Conservation (phyloP, 257 asterid species). For the Scutellaria baicalensis region DNA sequence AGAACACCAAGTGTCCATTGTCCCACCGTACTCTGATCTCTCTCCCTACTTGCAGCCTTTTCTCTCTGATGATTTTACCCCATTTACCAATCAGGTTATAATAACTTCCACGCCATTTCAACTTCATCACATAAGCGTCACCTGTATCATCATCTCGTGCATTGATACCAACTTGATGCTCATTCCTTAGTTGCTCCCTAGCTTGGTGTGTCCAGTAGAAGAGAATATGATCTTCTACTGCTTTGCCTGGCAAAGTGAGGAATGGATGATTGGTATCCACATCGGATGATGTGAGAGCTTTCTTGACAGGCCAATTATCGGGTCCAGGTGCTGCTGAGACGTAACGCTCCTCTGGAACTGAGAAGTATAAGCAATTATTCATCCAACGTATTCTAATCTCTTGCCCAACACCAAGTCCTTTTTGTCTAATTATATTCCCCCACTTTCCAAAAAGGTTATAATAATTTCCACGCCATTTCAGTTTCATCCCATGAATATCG, state of each 20-base stretch:
- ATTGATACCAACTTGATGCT: constrained; percentile 38
- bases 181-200: constrained; percentile 45
- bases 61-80: constrained; percentile 51
- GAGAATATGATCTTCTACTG: constrained; percentile 51
- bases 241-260: constrained; percentile 49
- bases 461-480: constrained; percentile 48
- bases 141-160: constrained; percentile 50
- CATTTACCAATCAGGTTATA: constrained; percentile 48
- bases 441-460: constrained; percentile 41
- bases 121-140: constrained; percentile 43
- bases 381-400: constrained; percentile 43
- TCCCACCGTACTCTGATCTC: constrained; percentile 56
- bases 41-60: constrained; percentile 42
- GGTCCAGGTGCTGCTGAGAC: constrained; percentile 27
- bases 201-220: constrained; percentile 45
- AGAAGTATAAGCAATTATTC: constrained; percentile 40
- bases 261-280: constrained; percentile 54
- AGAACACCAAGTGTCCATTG: constrained; percentile 43
- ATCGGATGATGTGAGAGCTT: constrained; percentile 48
- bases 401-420: constrained; percentile 46
- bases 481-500: constrained; percentile 34
- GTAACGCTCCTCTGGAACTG: constrained; percentile 31
- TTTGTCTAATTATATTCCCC: constrained; percentile 38
- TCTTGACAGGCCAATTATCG: constrained; percentile 48
- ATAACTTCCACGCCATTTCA: constrained; percentile 47